Evolutionary conservation across 1,284 basidiomycete genomes (phyloP), one percentile per base, ranked within the genome.

Genomic region (Ceratobasidium theobromae): DNA sequence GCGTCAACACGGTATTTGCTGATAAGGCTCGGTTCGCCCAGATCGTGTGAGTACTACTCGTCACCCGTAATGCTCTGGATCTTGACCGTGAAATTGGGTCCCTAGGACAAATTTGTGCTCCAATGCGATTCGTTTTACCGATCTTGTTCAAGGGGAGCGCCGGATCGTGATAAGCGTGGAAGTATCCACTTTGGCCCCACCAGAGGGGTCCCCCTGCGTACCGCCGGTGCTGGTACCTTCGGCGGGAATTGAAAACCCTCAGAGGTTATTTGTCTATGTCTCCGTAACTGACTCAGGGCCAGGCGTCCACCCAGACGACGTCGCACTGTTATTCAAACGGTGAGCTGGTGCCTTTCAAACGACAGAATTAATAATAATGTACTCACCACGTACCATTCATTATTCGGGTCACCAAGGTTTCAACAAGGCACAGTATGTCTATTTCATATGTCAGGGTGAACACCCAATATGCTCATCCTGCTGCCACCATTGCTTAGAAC

Each of bases 241-340:
- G 4, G 65, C 70, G 38, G 32, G 51, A 45, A 69, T 43, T 38
- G 48, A 53, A 62, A n/a, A 32, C 40, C 5, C 40, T 45, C 67
- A n/a, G 51, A 58, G n/a, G 66, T 53, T 73, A 18, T 73, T 68
- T 43, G 57, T 73, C 9, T 73, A 70, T 48, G 68, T 73, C 8
- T 64, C 72, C 3, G 73, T 73, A 8, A 54, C 69, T 46, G 73
- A 73, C 52, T 73, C 73, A 9, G 73, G 73, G 4, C 73, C 73
- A 21, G 73, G 73, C 1, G 55, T 73, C 18, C 71, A 72, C 16
- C 71, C 71, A 3, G 72, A 70, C 14, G 73, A 72, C 64, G 58
- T 73, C 11, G 62, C 67, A 4, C 64, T 72, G 18, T 45, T 72
- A 27, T 72, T 71, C 48, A 68, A 72, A 41, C 54, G 72, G 71